Evolutionary conservation across 2,329 filamentous ascomycete genomes (phyloP), one percentile per base, ranked within the genome.

Genomic region (Verticillium isaacii): DNA sequence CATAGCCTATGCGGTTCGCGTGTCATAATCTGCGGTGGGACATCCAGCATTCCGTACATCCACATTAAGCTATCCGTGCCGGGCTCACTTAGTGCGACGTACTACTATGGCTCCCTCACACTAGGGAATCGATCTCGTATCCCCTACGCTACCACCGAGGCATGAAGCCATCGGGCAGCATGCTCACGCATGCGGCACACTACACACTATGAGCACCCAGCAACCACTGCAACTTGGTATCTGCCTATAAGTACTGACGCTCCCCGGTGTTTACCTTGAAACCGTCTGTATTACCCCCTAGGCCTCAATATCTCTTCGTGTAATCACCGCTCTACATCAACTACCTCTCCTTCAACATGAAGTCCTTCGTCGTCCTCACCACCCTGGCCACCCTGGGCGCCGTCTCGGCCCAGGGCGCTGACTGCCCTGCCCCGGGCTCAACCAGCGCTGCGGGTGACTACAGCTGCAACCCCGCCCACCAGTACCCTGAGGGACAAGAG

Each of bases 401-500:
- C 34, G 32, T 23, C 34, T 41, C 56, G 34, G 56, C 56, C 5
- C 56, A 34, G 56, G 11, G 19, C 17, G 14, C 17, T 19, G 32
- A 34, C 60, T 65, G 60, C 55, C 61, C 57, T 36, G 63, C 54
- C 12, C 29, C 58, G 6, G 65, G 65, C 32, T 14, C 54, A 2
- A 64, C 61, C 23, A 64, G 63, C 57, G 39, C 37, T 45, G 41
- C 59, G 56, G 66, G 66, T 56, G 59, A 64, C 45, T 65, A 66
- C 62, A 60, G 60, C 23, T 68, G 66, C 63, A 66, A 66, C 63
- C 66, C 66, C 14, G 65, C 64, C 1, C 66, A 67, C 39, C 39
- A 65, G 62, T 68, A 60, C 19, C 34, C 65, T 52, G 56, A 57
- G 15, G 62, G 61, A 25, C 60, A 63, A 56, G 55, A 25, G 17